Conservation (phyloP, 2,329 filamentous ascomycete genomes). For the Xylariaceae sp. region DNA sequence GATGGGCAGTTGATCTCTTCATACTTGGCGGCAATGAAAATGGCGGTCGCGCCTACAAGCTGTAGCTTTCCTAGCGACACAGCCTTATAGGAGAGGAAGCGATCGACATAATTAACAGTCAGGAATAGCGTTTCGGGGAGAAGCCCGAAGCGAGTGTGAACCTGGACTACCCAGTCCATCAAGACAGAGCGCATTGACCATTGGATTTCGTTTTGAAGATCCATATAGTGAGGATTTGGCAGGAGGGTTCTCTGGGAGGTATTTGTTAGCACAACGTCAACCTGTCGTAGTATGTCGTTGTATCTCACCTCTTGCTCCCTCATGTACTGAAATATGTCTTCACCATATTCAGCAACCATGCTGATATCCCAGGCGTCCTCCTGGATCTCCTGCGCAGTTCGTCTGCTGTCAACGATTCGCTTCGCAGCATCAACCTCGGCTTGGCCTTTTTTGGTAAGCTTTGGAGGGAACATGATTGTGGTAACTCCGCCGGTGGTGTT, state of each 20-base stretch:
- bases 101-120: conserved; percentile 93
- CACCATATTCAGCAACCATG: conserved; percentile 95
- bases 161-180: conserved; percentile 97
- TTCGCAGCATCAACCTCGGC: conserved; percentile 66
- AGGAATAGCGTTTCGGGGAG: conserved; percentile 94
- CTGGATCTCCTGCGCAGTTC: conserved; percentile 68
- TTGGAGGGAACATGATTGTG: conserved; percentile 61
- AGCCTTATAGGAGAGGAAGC: conserved; percentile 89
- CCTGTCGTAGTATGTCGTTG: background rate
- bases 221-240: conserved; percentile 93
- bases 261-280: conserved; percentile 16
- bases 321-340: conserved; percentile 95
- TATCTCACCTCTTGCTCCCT: conserved; percentile 70
- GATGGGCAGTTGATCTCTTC: conserved; percentile 98
- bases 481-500: conserved; percentile 48
- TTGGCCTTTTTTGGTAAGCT: conserved; percentile 60
- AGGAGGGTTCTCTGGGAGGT: conserved; percentile 62
- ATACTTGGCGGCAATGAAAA: conserved; percentile 95
- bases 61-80: conserved; percentile 94
- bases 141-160: conserved; percentile 84
- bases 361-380: conserved; percentile 91
- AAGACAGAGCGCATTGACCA: conserved; percentile 98
- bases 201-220: conserved; percentile 91
- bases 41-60: conserved; percentile 89
- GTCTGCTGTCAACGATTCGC: conserved; percentile 59